A percentile compares a stretch with the other conserved stretches of the same genome.
phyloP scores from a whole-genome alignment of 2,329 filamentous ascomycete species.

The Chaetomiaceae sp. region DNA sequence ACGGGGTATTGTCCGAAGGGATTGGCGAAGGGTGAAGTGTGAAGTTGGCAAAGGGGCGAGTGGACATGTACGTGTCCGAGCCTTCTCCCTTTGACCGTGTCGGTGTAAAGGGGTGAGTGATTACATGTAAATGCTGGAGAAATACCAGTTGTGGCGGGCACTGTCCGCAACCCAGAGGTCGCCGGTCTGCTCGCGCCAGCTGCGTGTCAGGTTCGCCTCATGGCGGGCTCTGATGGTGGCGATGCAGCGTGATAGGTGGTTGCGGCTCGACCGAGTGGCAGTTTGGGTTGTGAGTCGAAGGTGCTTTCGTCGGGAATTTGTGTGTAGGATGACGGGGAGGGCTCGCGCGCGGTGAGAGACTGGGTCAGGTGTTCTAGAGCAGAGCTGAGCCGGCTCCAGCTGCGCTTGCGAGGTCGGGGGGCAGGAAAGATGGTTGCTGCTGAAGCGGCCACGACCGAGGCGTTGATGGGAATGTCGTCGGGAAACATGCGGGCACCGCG shows the following conservation, averaged over 20 bases:
- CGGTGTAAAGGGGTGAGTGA: no score
- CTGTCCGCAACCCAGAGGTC: not conserved
- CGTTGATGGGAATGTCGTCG: no score
- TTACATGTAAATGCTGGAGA: conserved; percentile 3
- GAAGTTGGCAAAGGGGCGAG: no score
- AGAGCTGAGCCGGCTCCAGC: not conserved
- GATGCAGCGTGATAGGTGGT: not conserved
- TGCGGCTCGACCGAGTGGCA: not conserved
- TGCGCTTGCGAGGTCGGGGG: not conserved
- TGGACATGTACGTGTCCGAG: no score
- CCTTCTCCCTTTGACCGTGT: no score
- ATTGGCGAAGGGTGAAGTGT: no score
- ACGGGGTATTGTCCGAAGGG: no score
- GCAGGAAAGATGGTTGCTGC: not conserved
- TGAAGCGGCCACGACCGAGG: not conserved
- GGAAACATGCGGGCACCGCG: no score
- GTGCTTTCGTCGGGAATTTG: not conserved
- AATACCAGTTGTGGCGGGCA: not conserved
- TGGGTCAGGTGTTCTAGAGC: not conserved
- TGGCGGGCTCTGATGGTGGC: not conserved
- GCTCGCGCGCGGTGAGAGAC: not conserved
- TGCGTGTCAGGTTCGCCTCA: not conserved
- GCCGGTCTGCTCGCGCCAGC: not conserved
- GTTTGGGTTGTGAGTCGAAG: no score
- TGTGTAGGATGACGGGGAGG: not conserved